Base-by-base conservation (phyloP, 2,329 filamentous ascomycete species). In the Verticillium zaregamsianum region DNA sequence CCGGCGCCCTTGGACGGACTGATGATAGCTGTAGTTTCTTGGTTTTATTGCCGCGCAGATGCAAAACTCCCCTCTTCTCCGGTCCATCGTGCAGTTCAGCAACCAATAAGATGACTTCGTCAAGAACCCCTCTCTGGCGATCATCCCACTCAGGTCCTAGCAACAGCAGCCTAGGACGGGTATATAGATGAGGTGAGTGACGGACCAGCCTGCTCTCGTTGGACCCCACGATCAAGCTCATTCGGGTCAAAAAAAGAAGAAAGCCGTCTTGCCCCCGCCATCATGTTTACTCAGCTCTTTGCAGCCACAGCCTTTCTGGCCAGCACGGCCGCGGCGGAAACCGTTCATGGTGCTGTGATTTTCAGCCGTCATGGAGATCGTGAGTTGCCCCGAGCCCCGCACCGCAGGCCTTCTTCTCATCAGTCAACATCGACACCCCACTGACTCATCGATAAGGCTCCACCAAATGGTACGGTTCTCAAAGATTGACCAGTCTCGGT, bases 361-460 rank as follows among this genome's bases (percentile, higher is more conserved):
- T 75, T 74, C 61, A 69, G 65, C 45, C 72, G 73, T 25, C 73
- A 75, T 55, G 73, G 73, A 15, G 73, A 75, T 60, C 68, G 73
- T 74, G 65, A 40, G 71, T 67, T 25, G 23, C 17, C n/a, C 17
- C 15, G 11, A 25, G n/a, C 45, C 45, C 4, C 8, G 11, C 6
- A 12, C 1, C 3, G 11, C n/a, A 9, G 7, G 28, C 28, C 28
- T 28, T 28, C 28, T 28, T 28, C 3, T 28, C 28, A 28, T 12
- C 7, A 23, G 39, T 9, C 20, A 2, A 11, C 20, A 2, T 6
- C 5, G 2, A 23, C 2, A 12, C 14, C 11, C 14, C 3, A 45
- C 14, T 64, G 23, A 57, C 32, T 5, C 45, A 14, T 11, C 3
- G 3, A 5, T 2, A 23, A 75, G 73, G 73, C 4, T 71, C 70